Percentiles rank a stretch among this genome's conserved stretches.
Evolutionary conservation across 495 filamentous ascomycete genomes (phyloP).

Genomic region (Chaetomidium leptoderma): DNA sequence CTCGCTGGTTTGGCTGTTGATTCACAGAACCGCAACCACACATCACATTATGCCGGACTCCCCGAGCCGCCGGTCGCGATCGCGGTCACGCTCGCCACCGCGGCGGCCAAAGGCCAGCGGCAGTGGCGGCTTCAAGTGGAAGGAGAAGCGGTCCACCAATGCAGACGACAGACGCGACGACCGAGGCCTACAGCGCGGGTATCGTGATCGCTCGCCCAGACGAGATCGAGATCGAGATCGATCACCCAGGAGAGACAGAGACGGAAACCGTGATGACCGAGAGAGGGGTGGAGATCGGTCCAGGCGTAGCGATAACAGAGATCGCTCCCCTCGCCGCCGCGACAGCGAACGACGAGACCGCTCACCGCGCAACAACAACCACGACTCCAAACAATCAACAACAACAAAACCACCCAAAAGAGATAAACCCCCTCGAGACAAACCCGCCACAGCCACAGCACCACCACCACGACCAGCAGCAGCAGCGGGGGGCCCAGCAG

Average conservation of each 20-base stretch:
- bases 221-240: constrained; percentile 32
- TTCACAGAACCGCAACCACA: constrained; percentile 3
- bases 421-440: constrained; percentile 1
- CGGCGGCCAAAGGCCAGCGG: constrained; percentile 39
- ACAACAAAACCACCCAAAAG: no score
- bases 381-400: constrained; percentile 26
- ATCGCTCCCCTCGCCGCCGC: constrained; percentile 15
- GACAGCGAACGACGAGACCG: constrained; percentile 29
- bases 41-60: constrained; percentile 31
- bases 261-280: constrained; percentile 18
- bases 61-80: constrained; percentile 29
- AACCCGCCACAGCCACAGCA: constrained; percentile 19
- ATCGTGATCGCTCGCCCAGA: constrained; percentile 45
- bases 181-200: constrained; percentile 49
- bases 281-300: constrained; percentile 13
- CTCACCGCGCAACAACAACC: constrained; percentile 10
- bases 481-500: background rate
- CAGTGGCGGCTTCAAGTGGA: constrained; percentile 58
- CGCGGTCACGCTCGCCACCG: constrained; percentile 32
- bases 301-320: constrained; percentile 11
- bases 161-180: constrained; percentile 47
- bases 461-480: constrained; percentile 22
- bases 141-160: constrained; percentile 55
- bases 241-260: constrained; percentile 36
- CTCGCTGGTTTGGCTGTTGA: background rate